phyloP scores from a whole-genome alignment of 352 stramenopile genomes.

The Pythium apleroticum region DNA sequence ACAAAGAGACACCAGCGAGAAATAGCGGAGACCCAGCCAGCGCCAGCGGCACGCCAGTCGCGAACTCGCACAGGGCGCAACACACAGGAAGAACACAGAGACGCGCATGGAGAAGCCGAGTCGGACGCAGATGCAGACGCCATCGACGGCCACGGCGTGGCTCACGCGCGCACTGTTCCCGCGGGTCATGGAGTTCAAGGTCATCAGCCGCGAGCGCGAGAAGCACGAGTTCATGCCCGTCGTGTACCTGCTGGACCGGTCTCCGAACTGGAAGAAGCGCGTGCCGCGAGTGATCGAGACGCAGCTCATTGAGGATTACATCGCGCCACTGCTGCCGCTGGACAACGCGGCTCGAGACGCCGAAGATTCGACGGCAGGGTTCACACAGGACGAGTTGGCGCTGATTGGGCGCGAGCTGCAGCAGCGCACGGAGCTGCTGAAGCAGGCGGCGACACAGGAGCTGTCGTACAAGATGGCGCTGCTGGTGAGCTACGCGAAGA shows the following conservation, averaged over 20 bases:
- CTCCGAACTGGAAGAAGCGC: slow-evolving; percentile 44
- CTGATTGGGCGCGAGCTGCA: slow-evolving; percentile 36
- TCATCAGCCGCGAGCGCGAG: slow-evolving; percentile 65
- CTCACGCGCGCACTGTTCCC: slow-evolving; percentile 54
- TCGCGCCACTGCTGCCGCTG: slow-evolving; percentile 42
- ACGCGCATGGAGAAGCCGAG: background rate
- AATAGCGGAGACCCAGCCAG: too few relatives aligned
- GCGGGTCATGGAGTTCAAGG: slow-evolving; percentile 76
- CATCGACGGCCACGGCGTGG: slow-evolving; percentile 4
- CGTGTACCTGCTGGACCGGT: slow-evolving; percentile 70
- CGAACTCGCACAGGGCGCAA: slow-evolving; percentile 4
- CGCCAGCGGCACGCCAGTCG: background rate
- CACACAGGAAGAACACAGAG: background rate
- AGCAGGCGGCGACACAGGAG: slow-evolving; percentile 42
- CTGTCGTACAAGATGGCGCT: slow-evolving; percentile 63
- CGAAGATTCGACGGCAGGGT: slow-evolving; percentile 9
- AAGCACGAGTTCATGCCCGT: slow-evolving; percentile 82
- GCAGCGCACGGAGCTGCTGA: slow-evolving; percentile 47
- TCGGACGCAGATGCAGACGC: background rate
- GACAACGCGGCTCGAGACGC: slow-evolving; percentile 9
- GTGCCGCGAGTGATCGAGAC: slow-evolving; percentile 51
- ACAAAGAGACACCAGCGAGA: background rate
- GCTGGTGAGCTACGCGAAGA: slow-evolving; percentile 48
- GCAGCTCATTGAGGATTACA: slow-evolving; percentile 58
- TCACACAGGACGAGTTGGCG: slow-evolving; percentile 29